phyloP scores from a whole-genome alignment of 1,139 yeast genomes.

The Geotrichum macrosporum region DNA sequence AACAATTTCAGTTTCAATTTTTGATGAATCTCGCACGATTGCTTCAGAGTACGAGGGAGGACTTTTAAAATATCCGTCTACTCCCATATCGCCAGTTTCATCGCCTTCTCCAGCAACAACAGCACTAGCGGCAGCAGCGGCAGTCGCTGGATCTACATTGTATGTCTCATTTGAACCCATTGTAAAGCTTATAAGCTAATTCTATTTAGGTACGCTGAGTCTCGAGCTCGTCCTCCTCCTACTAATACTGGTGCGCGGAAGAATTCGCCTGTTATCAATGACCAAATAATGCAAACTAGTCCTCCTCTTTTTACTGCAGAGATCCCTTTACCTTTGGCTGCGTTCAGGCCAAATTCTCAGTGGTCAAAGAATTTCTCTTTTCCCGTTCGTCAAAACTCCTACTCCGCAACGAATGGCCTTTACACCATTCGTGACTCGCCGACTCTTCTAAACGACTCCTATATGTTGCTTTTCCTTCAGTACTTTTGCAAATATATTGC shows the following conservation, averaged over 20 bases:
- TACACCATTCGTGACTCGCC: constrained; percentile 1
- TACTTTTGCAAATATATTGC: constrained; percentile 18
- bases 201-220: too few species aligned
- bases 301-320: constrained; percentile 4
- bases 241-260: too few species aligned
- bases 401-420: constrained; percentile 8
- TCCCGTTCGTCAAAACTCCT: constrained; percentile 9
- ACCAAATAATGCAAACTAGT: not conserved
- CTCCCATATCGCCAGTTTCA: not conserved
- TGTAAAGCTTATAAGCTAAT: too few species aligned
- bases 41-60: constrained; percentile 24
- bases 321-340: constrained; percentile 5
- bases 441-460: constrained; percentile 13
- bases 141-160: too few species aligned
- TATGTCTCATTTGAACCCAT: too few species aligned
- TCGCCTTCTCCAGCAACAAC: not conserved
- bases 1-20: constrained; percentile 17
- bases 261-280: not conserved
- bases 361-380: not conserved
- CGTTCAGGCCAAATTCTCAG: not conserved
- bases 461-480: constrained; percentile 8
- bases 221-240: too few species aligned
- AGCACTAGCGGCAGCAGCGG: too few species aligned
- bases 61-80: constrained; percentile 17
- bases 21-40: constrained; percentile 23